phyloP scores from a whole-genome alignment of 306 rosid genomes.

The Medicago lupulina region DNA sequence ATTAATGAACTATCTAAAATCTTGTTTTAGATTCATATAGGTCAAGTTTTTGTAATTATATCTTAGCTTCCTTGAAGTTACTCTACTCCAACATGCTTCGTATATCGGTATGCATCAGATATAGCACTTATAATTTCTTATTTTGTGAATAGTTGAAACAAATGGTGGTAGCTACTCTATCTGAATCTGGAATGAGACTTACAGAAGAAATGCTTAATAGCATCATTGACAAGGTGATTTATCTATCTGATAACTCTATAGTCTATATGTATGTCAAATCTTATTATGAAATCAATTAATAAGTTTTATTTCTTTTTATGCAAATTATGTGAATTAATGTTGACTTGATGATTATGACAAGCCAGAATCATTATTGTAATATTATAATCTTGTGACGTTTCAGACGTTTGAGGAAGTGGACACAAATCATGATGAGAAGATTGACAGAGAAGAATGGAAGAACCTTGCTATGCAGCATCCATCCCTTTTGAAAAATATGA shows the following conservation, averaged over 20 bases:
- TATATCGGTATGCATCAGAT: neutral
- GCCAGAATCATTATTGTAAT: too few species aligned
- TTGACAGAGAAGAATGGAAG: slow-evolving; percentile 92
- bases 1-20: neutral
- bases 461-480: slow-evolving; percentile 76
- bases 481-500: slow-evolving; percentile 87
- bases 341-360: slow-evolving; percentile 11
- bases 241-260: slow-evolving; percentile 20
- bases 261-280: slow-evolving; percentile 12
- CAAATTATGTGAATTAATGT: neutral
- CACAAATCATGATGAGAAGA: slow-evolving; percentile 85
- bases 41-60: too few species aligned
- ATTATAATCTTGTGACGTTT: slow-evolving; percentile 29
- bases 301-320: neutral
- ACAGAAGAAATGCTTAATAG: slow-evolving; percentile 70
- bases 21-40: too few species aligned
- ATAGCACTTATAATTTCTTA: neutral
- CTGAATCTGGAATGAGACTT: slow-evolving; percentile 86
- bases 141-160: slow-evolving; percentile 66
- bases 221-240: slow-evolving; percentile 78
- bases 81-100: neutral
- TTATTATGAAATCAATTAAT: slow-evolving; percentile 5
- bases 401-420: slow-evolving; percentile 93
- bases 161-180: slow-evolving; percentile 88
- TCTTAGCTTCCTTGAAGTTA: too few species aligned